Conservation (phyloP, 441 rosid species). For the Eruca vesicaria region DNA sequence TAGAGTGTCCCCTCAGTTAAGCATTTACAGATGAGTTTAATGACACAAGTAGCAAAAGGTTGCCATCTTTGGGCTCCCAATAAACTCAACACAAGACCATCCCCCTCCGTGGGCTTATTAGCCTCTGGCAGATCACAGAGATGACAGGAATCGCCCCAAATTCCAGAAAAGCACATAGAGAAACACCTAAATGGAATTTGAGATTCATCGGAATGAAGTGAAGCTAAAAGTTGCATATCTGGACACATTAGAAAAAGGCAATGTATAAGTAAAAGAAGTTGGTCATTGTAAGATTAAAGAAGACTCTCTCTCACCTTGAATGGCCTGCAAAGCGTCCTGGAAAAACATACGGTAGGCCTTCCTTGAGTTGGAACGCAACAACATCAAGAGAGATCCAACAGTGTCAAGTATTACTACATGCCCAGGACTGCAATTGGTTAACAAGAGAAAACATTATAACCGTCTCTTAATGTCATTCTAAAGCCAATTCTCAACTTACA, state of each 20-base stretch:
- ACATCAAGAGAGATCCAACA: slow-evolving; percentile 75
- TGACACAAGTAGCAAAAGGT: slow-evolving; percentile 76
- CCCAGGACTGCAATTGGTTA: slow-evolving; percentile 49
- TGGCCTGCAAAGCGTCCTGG: slow-evolving; percentile 65
- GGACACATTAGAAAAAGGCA: slow-evolving; percentile 38
- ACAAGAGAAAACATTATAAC: slow-evolving; percentile 9
- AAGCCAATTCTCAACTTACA: slow-evolving; percentile 44
- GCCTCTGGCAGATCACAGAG: slow-evolving; percentile 67
- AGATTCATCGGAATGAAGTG: slow-evolving; percentile 42
- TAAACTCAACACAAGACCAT: slow-evolving; percentile 71
- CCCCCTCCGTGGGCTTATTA: slow-evolving; percentile 63
- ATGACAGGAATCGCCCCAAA: slow-evolving; percentile 55
- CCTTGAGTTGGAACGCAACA: slow-evolving; percentile 82
- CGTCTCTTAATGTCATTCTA: background rate
- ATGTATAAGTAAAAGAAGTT: slow-evolving; percentile 11
- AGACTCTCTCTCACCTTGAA: slow-evolving; percentile 58
- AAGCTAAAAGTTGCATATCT: slow-evolving; percentile 65
- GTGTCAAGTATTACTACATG: slow-evolving; percentile 90
- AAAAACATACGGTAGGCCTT: slow-evolving; percentile 83
- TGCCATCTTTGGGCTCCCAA: slow-evolving; percentile 70
- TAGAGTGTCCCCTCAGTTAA: slow-evolving; percentile 88
- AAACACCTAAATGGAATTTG: slow-evolving; percentile 65
- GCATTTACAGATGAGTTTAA: slow-evolving; percentile 87
- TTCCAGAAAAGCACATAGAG: slow-evolving; percentile 54
- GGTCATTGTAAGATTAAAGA: background rate